Evolutionary conservation across 345 rosid genomes (phyloP).

Genomic region (Eucalyptus virginea): DNA sequence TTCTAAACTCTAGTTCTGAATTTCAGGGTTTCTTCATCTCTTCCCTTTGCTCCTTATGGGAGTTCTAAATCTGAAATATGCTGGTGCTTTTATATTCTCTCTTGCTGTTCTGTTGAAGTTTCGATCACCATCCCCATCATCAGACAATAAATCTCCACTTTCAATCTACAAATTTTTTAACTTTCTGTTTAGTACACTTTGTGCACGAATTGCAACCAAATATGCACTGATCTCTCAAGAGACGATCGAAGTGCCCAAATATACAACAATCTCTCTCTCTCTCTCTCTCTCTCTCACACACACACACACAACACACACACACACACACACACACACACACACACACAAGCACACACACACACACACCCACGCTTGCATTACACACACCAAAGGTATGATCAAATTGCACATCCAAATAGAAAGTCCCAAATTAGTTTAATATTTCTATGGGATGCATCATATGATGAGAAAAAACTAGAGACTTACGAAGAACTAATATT

Average conservation of each 20-base stretch:
- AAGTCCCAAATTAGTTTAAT: background rate
- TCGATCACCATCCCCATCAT: background rate
- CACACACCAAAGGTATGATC: background rate
- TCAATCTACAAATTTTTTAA: background rate
- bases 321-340: accelerated
- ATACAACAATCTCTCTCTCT: background rate
- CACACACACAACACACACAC: too few relatives aligned
- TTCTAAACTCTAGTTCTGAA: background rate
- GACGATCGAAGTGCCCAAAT: background rate
- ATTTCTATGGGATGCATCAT: background rate
- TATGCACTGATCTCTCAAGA: background rate
- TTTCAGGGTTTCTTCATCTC: background rate
- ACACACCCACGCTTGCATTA: background rate
- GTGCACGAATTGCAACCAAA: background rate
- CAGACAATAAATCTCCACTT: background rate
- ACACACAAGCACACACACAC: too few relatives aligned
- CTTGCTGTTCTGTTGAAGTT: background rate
- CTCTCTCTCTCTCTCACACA: accelerated
- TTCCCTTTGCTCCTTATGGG: background rate
- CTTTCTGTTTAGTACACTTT: background rate
- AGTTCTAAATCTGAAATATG: background rate
- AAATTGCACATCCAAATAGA: background rate
- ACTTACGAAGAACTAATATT: too few relatives aligned
- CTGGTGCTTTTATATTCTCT: background rate
- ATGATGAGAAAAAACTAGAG: background rate